A percentile compares a stretch with the other conserved stretches of the same genome.
phyloP scores from a whole-genome alignment of 805 yeast species.

The Priceomyces carsonii region DNA sequence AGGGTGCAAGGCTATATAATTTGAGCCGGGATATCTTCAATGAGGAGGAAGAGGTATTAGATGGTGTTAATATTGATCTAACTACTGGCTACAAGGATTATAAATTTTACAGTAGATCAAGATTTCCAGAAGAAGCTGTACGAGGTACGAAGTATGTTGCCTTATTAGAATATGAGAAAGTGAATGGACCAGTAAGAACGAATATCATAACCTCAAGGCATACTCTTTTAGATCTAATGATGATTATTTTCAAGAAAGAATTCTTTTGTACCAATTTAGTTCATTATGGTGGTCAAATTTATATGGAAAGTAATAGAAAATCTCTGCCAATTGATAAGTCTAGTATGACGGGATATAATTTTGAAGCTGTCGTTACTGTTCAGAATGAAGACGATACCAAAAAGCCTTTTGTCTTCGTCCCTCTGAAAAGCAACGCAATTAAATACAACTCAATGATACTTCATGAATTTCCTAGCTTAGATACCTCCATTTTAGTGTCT shows the following conservation, averaged over 20 bases:
- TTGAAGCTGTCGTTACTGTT: slow-evolving; percentile 8
- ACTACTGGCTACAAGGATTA: slow-evolving; percentile 5
- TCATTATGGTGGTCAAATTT: slow-evolving; percentile 8
- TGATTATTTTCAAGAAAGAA: slow-evolving; percentile 2
- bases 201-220: slow-evolving; percentile 10
- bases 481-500: slow-evolving; percentile 7
- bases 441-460: slow-evolving; percentile 11
- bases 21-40: slow-evolving; percentile 5
- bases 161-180: slow-evolving; percentile 5
- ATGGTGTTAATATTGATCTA: slow-evolving; percentile 5
- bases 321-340: slow-evolving; percentile 1
- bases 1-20: slow-evolving; percentile 5
- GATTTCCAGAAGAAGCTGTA: slow-evolving; percentile 5
- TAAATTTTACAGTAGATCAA: slow-evolving; percentile 5
- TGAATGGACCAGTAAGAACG: slow-evolving; percentile 2
- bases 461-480: slow-evolving; percentile 6
- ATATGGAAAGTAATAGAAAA: slow-evolving; percentile 7
- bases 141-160: slow-evolving; percentile 10
- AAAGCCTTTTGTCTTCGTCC: slow-evolving; percentile 1
- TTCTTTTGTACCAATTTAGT: slow-evolving; percentile 6
- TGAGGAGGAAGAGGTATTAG: not conserved
- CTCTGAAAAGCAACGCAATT: slow-evolving; percentile 7
- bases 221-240: slow-evolving; percentile 7
- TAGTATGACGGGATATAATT: slow-evolving; percentile 11
- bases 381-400: not conserved